A percentile compares a stretch with the other conserved stretches of the same genome.
phyloP scores from a whole-genome alignment of 345 rosid species.

The Citrus medica region DNA sequence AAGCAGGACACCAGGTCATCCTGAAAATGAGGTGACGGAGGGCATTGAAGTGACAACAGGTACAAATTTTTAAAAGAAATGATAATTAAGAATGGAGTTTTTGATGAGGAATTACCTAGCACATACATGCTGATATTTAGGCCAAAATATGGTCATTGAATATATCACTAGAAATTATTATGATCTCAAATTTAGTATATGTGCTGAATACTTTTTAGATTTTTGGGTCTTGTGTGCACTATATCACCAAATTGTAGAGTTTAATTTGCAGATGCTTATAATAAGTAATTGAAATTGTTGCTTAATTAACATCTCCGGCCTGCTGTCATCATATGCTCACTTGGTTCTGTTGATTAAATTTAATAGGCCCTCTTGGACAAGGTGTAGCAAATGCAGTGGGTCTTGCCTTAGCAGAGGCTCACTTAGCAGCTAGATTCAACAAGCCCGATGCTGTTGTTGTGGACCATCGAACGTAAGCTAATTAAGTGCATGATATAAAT shows the following conservation, averaged over 20 bases:
- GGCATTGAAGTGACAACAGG: conserved; percentile 48
- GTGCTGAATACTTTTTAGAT: background rate
- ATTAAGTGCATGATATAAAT: background rate
- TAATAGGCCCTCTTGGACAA: conserved; percentile 40
- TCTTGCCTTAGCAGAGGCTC: conserved; percentile 38
- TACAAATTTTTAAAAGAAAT: background rate
- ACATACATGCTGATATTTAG: no score
- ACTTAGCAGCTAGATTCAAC: conserved; percentile 39
- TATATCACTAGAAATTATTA: no score
- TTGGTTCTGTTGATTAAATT: background rate
- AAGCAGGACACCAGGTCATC: conserved; percentile 38
- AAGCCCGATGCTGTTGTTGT: conserved; percentile 32
- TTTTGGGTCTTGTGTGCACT: background rate
- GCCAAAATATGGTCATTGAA: no score
- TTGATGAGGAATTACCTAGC: no score
- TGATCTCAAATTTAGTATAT: background rate
- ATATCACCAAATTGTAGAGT: background rate
- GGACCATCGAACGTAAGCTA: conserved; percentile 26
- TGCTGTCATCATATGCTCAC: background rate
- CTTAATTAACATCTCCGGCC: no score
- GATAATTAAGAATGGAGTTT: no score
- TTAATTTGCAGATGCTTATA: background rate
- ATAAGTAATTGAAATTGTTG: no score
- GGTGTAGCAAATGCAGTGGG: conserved; percentile 45
- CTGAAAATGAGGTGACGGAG: conserved; percentile 33